These are phyloP conservation scores for Castanopsis chinensis DNA, from an alignment of 306 rosid genomes.

Conservation along the genomic window DNA sequence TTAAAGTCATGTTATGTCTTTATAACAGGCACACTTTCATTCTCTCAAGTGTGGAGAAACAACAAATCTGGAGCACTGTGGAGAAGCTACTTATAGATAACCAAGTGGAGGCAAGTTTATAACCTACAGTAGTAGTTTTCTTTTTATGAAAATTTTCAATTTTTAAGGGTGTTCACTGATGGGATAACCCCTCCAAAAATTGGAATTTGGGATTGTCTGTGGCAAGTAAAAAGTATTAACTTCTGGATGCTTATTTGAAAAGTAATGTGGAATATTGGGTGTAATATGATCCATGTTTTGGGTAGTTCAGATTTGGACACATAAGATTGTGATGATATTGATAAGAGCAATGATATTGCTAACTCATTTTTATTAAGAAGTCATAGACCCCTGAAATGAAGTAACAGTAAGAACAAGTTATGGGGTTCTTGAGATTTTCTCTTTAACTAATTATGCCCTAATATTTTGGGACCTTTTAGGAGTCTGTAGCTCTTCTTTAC, in stretches of 20 bases:
- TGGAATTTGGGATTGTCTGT: background rate
- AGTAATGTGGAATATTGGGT: slow-evolving; percentile 12
- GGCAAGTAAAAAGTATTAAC: background rate
- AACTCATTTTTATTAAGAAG: background rate
- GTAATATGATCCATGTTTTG: background rate
- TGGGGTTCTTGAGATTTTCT: background rate
- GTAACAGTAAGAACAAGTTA: background rate
- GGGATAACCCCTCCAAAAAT: background rate
- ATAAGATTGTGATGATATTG: slow-evolving; percentile 1
- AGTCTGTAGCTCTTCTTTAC: background rate
- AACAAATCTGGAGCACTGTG: slow-evolving; percentile 82
- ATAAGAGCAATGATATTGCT: background rate
- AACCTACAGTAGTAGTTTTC: background rate
- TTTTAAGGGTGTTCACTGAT: background rate
- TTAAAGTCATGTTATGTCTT: slow-evolving; percentile 12
- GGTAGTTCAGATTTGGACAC: slow-evolving; percentile 13
- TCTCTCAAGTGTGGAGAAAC: slow-evolving; percentile 69
- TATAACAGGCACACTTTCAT: slow-evolving; percentile 85
- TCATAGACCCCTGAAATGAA: background rate
- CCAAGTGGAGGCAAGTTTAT: slow-evolving; percentile 93
- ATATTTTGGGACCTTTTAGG: background rate
- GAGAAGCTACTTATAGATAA: slow-evolving; percentile 90
- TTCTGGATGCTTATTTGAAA: background rate
- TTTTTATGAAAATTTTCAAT: background rate
- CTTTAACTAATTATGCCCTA: background rate